Conservation (phyloP, 73 alveolate species). For the Paramecium caudatum region DNA sequence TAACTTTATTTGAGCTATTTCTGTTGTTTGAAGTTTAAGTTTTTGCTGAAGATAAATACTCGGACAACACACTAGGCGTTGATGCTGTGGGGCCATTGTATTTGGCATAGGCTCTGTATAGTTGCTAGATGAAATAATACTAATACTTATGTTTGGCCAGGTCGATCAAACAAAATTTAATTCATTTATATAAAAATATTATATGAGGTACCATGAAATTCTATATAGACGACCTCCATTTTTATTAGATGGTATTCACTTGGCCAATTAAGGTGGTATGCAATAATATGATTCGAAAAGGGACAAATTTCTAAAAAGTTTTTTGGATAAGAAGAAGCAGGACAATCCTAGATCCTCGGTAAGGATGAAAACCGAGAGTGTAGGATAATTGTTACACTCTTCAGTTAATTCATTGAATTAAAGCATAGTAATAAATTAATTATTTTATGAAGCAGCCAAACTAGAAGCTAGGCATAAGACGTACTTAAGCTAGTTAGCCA, state of each 20-base stretch:
- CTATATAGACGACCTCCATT: background rate
- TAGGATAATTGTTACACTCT: background rate
- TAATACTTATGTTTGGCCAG: slow-evolving; percentile 12
- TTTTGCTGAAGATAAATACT: slow-evolving; percentile 45
- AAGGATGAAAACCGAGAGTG: slow-evolving; percentile 9
- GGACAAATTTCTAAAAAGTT: background rate
- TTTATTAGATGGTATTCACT: background rate
- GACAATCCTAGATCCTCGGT: slow-evolving; percentile 38
- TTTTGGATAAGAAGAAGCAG: background rate
- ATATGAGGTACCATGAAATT: background rate
- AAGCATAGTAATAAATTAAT: slow-evolving; percentile 20
- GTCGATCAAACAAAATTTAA: background rate
- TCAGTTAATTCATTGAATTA: slow-evolving; percentile 16
- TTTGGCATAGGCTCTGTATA: slow-evolving; percentile 3
- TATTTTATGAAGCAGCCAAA: slow-evolving; percentile 20
- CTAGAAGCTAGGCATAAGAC: background rate
- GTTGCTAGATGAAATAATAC: background rate
- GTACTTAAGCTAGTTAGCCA: too few relatives aligned
- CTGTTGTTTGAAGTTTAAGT: slow-evolving; percentile 19
- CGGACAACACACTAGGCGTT: slow-evolving; percentile 24
- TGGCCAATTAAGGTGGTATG: slow-evolving; percentile 14
- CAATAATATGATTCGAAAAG: slow-evolving; percentile 11
- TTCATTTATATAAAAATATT: background rate
- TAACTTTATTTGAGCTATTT: background rate
- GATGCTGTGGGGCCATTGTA: slow-evolving; percentile 33